These are phyloP conservation scores for Physcomitrium patens DNA, from an alignment of 225 moss, liverwort and hornwort genomes.

Conservation along the genomic window DNA sequence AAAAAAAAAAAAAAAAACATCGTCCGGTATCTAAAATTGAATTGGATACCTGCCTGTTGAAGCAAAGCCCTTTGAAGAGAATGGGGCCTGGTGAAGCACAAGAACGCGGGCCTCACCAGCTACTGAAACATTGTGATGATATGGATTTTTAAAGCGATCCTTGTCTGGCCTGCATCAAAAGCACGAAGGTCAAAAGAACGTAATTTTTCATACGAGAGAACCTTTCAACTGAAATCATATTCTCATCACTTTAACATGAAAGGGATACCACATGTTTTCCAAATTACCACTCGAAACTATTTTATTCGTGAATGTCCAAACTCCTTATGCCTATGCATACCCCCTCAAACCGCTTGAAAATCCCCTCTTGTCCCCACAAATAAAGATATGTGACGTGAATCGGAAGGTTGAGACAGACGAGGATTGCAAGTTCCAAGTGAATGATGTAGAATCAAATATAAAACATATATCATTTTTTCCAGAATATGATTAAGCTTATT, in stretches of 20 bases:
- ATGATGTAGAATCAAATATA: no score
- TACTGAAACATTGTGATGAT: slow-evolving; percentile 48
- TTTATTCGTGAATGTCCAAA: no score
- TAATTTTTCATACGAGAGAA: neutral
- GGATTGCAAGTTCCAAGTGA: no score
- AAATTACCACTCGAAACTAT: neutral
- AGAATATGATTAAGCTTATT: no score
- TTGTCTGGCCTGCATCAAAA: slow-evolving; percentile 67
- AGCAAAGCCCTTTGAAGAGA: slow-evolving; percentile 72
- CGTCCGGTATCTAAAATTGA: slow-evolving; percentile 1
- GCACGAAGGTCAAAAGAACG: slow-evolving; percentile 6
- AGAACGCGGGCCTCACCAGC: slow-evolving; percentile 44
- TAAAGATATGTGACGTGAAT: no score
- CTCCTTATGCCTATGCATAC: no score
- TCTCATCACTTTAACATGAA: neutral
- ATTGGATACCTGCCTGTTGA: slow-evolving; percentile 70
- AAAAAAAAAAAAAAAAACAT: no score
- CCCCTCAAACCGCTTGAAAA: no score
- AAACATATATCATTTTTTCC: no score
- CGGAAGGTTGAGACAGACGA: no score
- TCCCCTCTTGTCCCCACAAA: no score
- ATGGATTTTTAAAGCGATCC: slow-evolving; percentile 77
- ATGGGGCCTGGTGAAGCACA: slow-evolving; percentile 72
- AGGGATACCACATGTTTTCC: neutral
- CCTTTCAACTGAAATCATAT: neutral